Evolutionary conservation across 1,284 basidiomycete genomes (phyloP), one percentile per base, ranked within the genome.

Genomic region (Microbotryum scabiosae): DNA sequence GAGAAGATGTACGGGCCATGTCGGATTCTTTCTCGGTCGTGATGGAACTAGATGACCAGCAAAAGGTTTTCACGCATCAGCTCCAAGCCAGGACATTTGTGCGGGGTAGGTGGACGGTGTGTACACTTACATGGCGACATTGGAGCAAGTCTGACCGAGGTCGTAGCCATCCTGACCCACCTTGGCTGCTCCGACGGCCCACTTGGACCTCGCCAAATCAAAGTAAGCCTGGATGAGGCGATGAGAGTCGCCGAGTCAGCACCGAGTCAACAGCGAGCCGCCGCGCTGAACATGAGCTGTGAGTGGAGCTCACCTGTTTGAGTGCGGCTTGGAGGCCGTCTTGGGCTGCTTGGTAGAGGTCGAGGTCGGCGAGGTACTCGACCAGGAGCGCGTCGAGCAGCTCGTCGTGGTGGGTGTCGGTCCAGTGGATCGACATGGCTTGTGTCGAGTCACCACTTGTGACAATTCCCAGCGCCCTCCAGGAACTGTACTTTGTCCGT

Each of bases 171-270:
- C 26, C 20, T 61, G 61, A 2, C 60, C 49, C 9, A 71, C 51
- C 3, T 65, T 32, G 7, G 54, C 23, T 0, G 66, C 66, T 1
- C 68, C 68, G 6, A 71, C 50, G 0, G 68, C 66, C 32, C 62
- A 49, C 52, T 71, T 71, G 8, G 69, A 61, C 9, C 50, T 44
- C 10, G 69, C 68, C n/a, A 71, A 54, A 44, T 69, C 55, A 47
- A 69, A 62, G 44, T 63, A 60, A 23, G 49, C 69, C 63, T 64
- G 57, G 57, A 9, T 2, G 30, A 30, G 30, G 30, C 5, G n/a
- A n/a, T 47, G 14, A 25, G 52, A n/a, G 9, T 44, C 16, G 28
- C 9, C 32, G 30, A 18, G 4, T 18, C 8, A 16, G 47, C 9
- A 23, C 9, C 8, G 18, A 12, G 26, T 26, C 20, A 5, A 30